Percentiles rank a stretch among this genome's conserved stretches.
These are phyloP conservation scores for Penicillium mononematosum DNA, from an alignment of 495 filamentous ascomycete species.

Conservation along the genomic window DNA sequence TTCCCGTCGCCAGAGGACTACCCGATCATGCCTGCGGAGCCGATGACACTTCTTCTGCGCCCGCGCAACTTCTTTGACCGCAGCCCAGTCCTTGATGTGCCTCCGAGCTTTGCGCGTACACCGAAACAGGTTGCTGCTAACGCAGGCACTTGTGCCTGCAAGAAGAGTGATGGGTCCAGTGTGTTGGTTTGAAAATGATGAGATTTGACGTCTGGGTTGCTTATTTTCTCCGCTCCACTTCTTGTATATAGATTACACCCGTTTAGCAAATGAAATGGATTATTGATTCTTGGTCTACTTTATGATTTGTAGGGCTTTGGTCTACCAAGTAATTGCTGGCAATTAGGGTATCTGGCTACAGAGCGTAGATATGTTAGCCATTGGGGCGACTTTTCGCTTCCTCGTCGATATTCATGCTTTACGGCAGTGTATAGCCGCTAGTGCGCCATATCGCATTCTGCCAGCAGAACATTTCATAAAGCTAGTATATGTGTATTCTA, in stretches of 20 bases:
- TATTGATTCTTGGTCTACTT: not conserved
- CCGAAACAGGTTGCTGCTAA: constrained; percentile 66
- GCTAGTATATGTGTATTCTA: no score
- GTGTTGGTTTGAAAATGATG: constrained; percentile 35
- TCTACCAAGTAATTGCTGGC: not conserved
- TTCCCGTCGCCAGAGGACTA: constrained; percentile 93
- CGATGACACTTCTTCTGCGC: constrained; percentile 78
- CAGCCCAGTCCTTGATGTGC: constrained; percentile 87
- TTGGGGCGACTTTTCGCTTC: not conserved
- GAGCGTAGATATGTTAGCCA: not conserved
- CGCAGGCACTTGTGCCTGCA: constrained; percentile 43
- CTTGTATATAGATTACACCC: constrained; percentile 1
- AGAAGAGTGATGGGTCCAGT: constrained; percentile 46
- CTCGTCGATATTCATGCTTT: not conserved
- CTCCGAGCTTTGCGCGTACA: constrained; percentile 71
- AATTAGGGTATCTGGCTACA: not conserved
- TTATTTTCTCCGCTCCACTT: not conserved
- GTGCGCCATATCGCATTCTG: no score
- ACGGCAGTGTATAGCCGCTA: no score
- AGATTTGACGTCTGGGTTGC: not conserved
- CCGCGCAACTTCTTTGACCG: constrained; percentile 85
- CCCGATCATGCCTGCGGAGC: constrained; percentile 92
- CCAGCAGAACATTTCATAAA: no score
- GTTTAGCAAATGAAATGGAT: not conserved
- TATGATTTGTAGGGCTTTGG: not conserved